Evolutionary conservation across 2,329 filamentous ascomycete genomes (phyloP).

Genomic region (Truncatella angustata): DNA sequence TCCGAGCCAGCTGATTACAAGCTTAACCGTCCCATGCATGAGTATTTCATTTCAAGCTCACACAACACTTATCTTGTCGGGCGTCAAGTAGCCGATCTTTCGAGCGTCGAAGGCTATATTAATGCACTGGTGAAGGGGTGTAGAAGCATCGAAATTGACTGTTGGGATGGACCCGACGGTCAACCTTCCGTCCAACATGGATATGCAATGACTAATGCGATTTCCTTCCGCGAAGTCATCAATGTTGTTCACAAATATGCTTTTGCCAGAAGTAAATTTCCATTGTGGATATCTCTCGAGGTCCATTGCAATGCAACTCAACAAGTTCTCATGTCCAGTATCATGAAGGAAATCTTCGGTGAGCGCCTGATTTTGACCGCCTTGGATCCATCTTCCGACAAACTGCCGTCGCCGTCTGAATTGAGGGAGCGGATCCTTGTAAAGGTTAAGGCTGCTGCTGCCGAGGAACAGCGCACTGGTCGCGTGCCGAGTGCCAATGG

Average conservation of each 20-base stretch:
- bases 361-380: conserved; percentile 76
- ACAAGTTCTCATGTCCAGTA: conserved; percentile 83
- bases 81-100: conserved; percentile 83
- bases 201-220: conserved; percentile 81
- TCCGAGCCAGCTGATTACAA: conserved; percentile 58
- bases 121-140: conserved; percentile 83
- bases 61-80: conserved; percentile 97
- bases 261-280: conserved; percentile 82
- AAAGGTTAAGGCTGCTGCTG: conserved; percentile 80
- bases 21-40: conserved; percentile 83
- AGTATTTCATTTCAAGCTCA: conserved; percentile 97
- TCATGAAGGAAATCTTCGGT: conserved; percentile 82
- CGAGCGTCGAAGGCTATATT: conserved; percentile 94
- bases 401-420: conserved; percentile 82
- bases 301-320: conserved; percentile 86
- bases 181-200: conserved; percentile 90
- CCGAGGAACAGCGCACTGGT: conserved; percentile 40
- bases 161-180: conserved; percentile 90
- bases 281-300: conserved; percentile 91
- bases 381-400: conserved; percentile 63
- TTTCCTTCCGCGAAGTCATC: conserved; percentile 89
- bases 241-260: conserved; percentile 93
- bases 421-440: conserved; percentile 81
- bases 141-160: conserved; percentile 95
- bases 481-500: conserved; percentile 36